Evolutionary conservation across 345 rosid species (phyloP).

Genomic region (Aquilaria malaccensis): DNA sequence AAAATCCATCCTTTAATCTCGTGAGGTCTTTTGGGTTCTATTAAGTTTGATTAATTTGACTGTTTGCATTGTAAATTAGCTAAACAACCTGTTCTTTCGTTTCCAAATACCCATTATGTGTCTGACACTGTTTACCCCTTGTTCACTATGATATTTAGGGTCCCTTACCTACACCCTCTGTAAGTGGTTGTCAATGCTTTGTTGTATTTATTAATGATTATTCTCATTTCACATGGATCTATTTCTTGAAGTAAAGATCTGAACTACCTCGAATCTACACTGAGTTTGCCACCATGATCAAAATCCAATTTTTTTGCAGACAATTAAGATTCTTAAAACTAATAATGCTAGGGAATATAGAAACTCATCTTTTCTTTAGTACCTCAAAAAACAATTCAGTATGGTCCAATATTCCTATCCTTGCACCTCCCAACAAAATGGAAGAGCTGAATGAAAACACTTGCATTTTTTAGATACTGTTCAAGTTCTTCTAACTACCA

Average conservation of each 20-base stretch:
- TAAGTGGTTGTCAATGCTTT: neutral
- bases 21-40: too few species aligned
- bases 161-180: neutral
- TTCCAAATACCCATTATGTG: too few species aligned
- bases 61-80: neutral
- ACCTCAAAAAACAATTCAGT: neutral
- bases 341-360: neutral
- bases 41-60: too few species aligned
- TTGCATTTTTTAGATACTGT: neutral
- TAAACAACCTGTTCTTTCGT: neutral
- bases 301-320: too few species aligned
- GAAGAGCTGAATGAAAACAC: neutral
- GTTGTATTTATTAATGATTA: neutral
- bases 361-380: neutral
- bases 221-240: neutral
- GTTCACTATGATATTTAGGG: neutral
- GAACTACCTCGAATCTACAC: too few species aligned
- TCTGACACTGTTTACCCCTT: too few species aligned
- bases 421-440: neutral
- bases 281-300: too few species aligned
- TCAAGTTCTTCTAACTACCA: neutral
- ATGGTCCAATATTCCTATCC: neutral
- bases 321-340: neutral
- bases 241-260: too few species aligned
- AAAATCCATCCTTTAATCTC: neutral